These are phyloP conservation scores for Beauveria sp. DNA, from an alignment of 2,329 filamentous ascomycete genomes.

Conservation along the genomic window DNA sequence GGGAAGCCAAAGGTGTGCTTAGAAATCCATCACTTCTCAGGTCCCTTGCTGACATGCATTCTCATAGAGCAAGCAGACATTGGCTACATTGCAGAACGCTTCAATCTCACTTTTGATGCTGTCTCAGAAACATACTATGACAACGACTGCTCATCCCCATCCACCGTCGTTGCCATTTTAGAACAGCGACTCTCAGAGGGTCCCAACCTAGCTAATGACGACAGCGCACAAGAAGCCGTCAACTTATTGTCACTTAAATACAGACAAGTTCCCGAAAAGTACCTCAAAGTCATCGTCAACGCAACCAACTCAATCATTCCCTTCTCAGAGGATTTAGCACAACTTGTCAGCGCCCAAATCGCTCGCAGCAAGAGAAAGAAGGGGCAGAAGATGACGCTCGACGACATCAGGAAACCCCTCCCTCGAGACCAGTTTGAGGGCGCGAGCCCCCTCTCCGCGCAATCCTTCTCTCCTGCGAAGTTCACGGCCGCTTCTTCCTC, in stretches of 20 bases:
- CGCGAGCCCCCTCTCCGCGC: conserved; percentile 1
- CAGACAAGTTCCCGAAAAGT: conserved; percentile 34
- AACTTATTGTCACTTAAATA: conserved; percentile 30
- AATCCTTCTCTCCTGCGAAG: not conserved
- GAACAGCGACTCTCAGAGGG: conserved; percentile 32
- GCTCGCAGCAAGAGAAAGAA: conserved; percentile 27
- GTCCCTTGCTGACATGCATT: not conserved
- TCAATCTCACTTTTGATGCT: conserved; percentile 33
- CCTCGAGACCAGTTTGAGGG: conserved; percentile 24
- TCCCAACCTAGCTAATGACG: conserved; percentile 22
- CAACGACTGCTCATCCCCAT: conserved; percentile 29
- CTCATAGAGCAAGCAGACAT: conserved; percentile 31
- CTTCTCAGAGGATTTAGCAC: conserved; percentile 33
- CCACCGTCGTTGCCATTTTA: conserved; percentile 34
- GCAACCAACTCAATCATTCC: conserved; percentile 27
- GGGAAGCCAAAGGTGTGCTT: conserved; percentile 24
- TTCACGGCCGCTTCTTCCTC: conserved; percentile 3
- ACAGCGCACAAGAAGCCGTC: conserved; percentile 16
- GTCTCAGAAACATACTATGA: conserved; percentile 33
- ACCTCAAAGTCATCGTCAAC: conserved; percentile 35
- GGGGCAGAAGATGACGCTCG: conserved; percentile 28
- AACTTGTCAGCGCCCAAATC: conserved; percentile 34
- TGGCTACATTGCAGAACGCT: conserved; percentile 34
- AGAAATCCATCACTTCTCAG: not conserved
- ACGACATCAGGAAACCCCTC: conserved; percentile 31